These are phyloP conservation scores for Penicillium hordei DNA, from an alignment of 2,329 filamentous ascomycete species.

Conservation along the genomic window DNA sequence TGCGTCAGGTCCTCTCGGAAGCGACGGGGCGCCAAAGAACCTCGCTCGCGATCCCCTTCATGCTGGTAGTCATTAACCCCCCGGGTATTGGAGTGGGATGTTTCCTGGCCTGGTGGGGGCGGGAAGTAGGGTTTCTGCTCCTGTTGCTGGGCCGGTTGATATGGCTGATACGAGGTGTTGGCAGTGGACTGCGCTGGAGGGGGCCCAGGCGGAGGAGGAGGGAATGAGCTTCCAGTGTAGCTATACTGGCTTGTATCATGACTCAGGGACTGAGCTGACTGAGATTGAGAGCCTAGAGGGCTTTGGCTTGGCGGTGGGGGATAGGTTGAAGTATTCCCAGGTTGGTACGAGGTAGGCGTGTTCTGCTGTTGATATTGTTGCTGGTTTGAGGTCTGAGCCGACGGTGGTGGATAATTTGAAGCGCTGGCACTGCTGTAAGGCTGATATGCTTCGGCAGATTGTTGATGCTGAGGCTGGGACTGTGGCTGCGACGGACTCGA, in stretches of 20 bases:
- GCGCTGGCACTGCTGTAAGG: constrained; percentile 2
- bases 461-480: constrained; percentile 6
- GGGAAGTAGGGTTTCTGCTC: constrained; percentile 42
- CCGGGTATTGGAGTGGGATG: constrained; percentile 34
- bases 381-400: constrained; percentile 11
- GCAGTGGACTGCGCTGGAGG: constrained; percentile 27
- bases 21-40: constrained; percentile 34
- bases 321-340: constrained; percentile 4
- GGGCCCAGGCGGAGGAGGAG: constrained; percentile 41
- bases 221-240: constrained; percentile 38
- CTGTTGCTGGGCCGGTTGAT: constrained; percentile 13
- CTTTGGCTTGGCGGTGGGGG: constrained; percentile 9
- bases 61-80: constrained; percentile 37
- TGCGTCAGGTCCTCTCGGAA: constrained; percentile 41
- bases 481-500: constrained; percentile 1
- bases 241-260: constrained; percentile 24
- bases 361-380: constrained; percentile 12
- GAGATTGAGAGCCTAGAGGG: not conserved
- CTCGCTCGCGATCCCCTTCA: constrained; percentile 38
- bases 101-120: constrained; percentile 40
- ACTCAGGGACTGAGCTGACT: constrained; percentile 11
- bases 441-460: constrained; percentile 1
- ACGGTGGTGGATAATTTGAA: constrained; percentile 7
- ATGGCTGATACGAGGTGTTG: constrained; percentile 5
- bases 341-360: not conserved